These are phyloP conservation scores for Pichia pseudocactophila DNA, from an alignment of 805 yeast genomes.

Conservation along the genomic window DNA sequence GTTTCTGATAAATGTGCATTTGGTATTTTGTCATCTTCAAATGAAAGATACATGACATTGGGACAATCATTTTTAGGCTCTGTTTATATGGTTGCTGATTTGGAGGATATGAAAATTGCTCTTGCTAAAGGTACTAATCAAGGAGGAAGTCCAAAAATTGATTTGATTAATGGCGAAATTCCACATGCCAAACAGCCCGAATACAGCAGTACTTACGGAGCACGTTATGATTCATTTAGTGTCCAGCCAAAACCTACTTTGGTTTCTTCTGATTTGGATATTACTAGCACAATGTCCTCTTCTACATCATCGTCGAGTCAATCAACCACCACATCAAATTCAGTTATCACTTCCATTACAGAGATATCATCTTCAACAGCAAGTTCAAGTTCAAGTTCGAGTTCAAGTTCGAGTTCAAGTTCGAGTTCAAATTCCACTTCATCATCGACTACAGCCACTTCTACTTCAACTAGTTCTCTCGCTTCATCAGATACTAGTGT, in stretches of 20 bases:
- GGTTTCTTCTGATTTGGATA: neutral
- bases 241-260: slow-evolving; percentile 6
- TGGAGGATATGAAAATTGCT: slow-evolving; percentile 36
- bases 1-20: slow-evolving; percentile 34
- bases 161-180: slow-evolving; percentile 27
- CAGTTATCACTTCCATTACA: no score
- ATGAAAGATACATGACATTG: slow-evolving; percentile 29
- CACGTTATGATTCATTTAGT: slow-evolving; percentile 6
- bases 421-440: neutral
- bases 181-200: slow-evolving; percentile 12
- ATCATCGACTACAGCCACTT: neutral
- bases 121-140: slow-evolving; percentile 37
- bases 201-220: slow-evolving; percentile 7
- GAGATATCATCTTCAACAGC: slow-evolving; percentile 1
- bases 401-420: neutral
- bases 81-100: slow-evolving; percentile 48
- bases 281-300: neutral
- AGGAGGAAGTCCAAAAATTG: slow-evolving; percentile 31
- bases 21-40: slow-evolving; percentile 31
- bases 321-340: neutral
- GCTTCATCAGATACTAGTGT: neutral
- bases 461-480: neutral
- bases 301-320: neutral
- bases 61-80: slow-evolving; percentile 48
- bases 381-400: neutral